Base-by-base conservation (phyloP, 2,329 filamentous ascomycete genomes). In the Acephala macrosclerotiorum region DNA sequence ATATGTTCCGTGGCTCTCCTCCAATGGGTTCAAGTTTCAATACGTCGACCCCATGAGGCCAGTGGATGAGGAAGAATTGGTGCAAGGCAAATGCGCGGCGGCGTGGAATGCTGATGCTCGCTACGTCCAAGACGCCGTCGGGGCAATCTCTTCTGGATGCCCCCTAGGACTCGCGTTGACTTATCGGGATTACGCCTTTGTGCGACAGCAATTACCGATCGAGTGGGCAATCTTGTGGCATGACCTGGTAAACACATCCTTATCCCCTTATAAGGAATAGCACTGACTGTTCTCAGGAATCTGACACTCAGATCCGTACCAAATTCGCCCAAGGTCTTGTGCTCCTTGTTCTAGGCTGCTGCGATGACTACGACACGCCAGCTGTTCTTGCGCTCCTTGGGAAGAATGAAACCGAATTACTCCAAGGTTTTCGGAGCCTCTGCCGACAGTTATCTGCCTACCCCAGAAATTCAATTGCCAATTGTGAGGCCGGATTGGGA, bases 1-100 rank as follows among this genome's bases (percentile, higher is more conserved):
- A 55, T 66, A 68, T 60, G 22, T 62, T 66, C 60, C 63, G 16
- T 64, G 25, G 60, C 60, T 68, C 61, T 38, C 29, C 35, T 6
- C 53, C 60, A 22, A 55, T 40, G 51, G 66, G 18, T 66, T 66
- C 64, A 22, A 62, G 58, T 66, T 63, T 33, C 1, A 68, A 60
- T 20, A 40, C 40, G 20, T 56, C 56, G 35, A 65, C 29, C 45
- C 4, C 12, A 63, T 18, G 11, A 22, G 61, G 18, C 60, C 51
- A 65, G 53, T 20, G 61, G 38, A 63, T n/a, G 49, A n/a, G 14
- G 56, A 68, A 35, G 22, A 25, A 18, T 26, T 61, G 45, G 55
- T 67, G 22, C 57, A 65, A 36, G 62, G 60, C 20, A 26, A 29
- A 63, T 60, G 3, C 26, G 25, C 9, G 45, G 47, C 40, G 45